phyloP scores from a whole-genome alignment of 1,139 yeast species.

The Candida labiduridarum region DNA sequence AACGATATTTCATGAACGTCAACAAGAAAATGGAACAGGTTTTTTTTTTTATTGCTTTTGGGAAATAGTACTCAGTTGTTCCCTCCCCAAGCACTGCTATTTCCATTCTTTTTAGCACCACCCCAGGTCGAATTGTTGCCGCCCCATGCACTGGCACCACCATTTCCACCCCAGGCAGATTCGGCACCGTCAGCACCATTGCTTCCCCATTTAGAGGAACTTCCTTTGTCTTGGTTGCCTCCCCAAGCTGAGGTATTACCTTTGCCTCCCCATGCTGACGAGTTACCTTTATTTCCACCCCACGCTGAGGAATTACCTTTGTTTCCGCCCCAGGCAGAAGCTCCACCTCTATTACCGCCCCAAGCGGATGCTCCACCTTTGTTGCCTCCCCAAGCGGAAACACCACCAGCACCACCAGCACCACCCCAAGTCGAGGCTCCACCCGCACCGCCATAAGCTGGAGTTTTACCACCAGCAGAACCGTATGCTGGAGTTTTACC shows the following conservation, averaged over 20 bases:
- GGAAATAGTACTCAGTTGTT: background rate
- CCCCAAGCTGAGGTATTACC: slow-evolving; percentile 38
- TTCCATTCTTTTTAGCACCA: slow-evolving; percentile 14
- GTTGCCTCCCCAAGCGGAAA: slow-evolving; percentile 36
- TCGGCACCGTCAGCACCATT: slow-evolving; percentile 22
- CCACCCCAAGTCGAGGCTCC: slow-evolving; percentile 28
- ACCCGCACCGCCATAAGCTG: slow-evolving; percentile 14
- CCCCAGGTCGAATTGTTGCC: slow-evolving; percentile 40
- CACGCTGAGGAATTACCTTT: slow-evolving; percentile 41
- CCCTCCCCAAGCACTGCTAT: slow-evolving; percentile 22
- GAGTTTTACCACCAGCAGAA: slow-evolving; percentile 28
- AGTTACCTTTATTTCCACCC: slow-evolving; percentile 37
- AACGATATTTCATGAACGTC: slow-evolving; percentile 2
- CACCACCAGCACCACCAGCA: slow-evolving; percentile 24
- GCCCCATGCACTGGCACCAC: slow-evolving; percentile 43
- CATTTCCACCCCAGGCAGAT: slow-evolving; percentile 36
- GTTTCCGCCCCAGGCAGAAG: slow-evolving; percentile 38
- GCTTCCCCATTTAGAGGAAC: slow-evolving; percentile 33
- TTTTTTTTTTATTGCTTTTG: no score
- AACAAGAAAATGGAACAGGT: background rate
- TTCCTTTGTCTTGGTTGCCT: slow-evolving; percentile 21
- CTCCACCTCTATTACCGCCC: slow-evolving; percentile 30
- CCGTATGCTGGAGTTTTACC: slow-evolving; percentile 19
- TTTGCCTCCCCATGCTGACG: slow-evolving; percentile 33
- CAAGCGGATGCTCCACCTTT: slow-evolving; percentile 23